Conservation (phyloP, 2,329 filamentous ascomycete genomes). For the Elsinoe batatas region DNA sequence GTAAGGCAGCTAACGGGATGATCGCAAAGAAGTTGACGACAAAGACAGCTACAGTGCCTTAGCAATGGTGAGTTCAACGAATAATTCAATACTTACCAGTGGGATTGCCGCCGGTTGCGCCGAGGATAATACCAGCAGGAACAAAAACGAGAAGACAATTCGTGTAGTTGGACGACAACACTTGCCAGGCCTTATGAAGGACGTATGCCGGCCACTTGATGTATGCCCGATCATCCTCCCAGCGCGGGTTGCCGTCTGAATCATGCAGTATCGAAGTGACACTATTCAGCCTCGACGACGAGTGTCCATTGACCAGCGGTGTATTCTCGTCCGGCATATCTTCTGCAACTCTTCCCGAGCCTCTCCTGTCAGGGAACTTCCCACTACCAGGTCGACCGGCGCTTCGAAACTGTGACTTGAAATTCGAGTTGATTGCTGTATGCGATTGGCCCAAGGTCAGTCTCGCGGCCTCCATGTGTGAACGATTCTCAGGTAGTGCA, state of each 20-base stretch:
- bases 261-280: slow-evolving; percentile 14
- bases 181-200: slow-evolving; percentile 32
- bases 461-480: slow-evolving; percentile 8
- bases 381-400: slow-evolving; percentile 10
- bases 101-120: slow-evolving; percentile 51
- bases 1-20: slow-evolving; percentile 74
- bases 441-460: slow-evolving; percentile 10
- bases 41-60: too few species aligned
- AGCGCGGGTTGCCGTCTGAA: not conserved
- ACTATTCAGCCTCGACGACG: slow-evolving; percentile 11
- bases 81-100: too few species aligned
- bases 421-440: slow-evolving; percentile 13
- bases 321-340: slow-evolving; percentile 24
- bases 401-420: slow-evolving; percentile 14
- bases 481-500: not conserved
- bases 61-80: too few species aligned
- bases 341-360: slow-evolving; percentile 44
- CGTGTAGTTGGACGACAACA: slow-evolving; percentile 44
- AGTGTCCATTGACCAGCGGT: slow-evolving; percentile 20
- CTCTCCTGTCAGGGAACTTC: not conserved
- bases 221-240: slow-evolving; percentile 24
- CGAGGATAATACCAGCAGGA: slow-evolving; percentile 61
- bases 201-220: slow-evolving; percentile 25
- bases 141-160: slow-evolving; percentile 67
- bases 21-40: slow-evolving; percentile 92